Percentiles rank a stretch among this genome's conserved stretches.
Evolutionary conservation across 208 protist genomes (phyloP).

Genomic region (Vickermania ingenoplastis): DNA sequence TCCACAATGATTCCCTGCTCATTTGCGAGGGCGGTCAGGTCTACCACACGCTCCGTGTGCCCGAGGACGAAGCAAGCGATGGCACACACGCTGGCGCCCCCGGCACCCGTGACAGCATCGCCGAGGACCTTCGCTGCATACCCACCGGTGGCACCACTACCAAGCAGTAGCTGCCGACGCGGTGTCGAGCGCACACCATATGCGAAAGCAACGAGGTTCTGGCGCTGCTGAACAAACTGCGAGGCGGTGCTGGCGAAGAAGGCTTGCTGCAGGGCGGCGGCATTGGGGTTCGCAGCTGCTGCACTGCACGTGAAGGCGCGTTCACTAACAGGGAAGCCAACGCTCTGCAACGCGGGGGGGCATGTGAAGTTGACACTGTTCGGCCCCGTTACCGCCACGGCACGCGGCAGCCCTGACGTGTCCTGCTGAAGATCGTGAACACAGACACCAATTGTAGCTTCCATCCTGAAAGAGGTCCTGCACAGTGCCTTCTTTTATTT

Average conservation of each 20-base stretch:
- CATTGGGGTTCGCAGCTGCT: slow-evolving; percentile 32
- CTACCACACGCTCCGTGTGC: slow-evolving; percentile 54
- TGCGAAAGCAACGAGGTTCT: slow-evolving; percentile 81
- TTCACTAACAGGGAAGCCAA: slow-evolving; percentile 60
- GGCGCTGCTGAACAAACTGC: slow-evolving; percentile 43
- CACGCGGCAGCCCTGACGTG: slow-evolving; percentile 21
- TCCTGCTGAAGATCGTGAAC: slow-evolving; percentile 38
- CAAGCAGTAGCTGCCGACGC: slow-evolving; percentile 77
- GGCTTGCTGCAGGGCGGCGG: slow-evolving; percentile 19
- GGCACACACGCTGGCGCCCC: slow-evolving; percentile 44
- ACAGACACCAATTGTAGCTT: slow-evolving; percentile 61
- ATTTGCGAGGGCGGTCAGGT: slow-evolving; percentile 74
- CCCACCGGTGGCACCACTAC: slow-evolving; percentile 26
- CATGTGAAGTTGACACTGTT: slow-evolving; percentile 46
- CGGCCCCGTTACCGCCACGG: slow-evolving; percentile 25
- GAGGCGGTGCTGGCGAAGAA: slow-evolving; percentile 25
- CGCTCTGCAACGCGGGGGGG: slow-evolving; percentile 41
- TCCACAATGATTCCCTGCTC: slow-evolving; percentile 76
- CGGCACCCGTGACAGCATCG: slow-evolving; percentile 26
- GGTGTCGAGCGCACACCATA: slow-evolving; percentile 80
- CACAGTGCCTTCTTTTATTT: no score
- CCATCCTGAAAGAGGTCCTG: slow-evolving; percentile 18
- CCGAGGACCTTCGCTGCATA: slow-evolving; percentile 63
- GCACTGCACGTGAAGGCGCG: slow-evolving; percentile 53
- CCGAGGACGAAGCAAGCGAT: slow-evolving; percentile 74